Base-by-base conservation (phyloP, 2,329 filamentous ascomycete species). In the Fusarium piperis region DNA sequence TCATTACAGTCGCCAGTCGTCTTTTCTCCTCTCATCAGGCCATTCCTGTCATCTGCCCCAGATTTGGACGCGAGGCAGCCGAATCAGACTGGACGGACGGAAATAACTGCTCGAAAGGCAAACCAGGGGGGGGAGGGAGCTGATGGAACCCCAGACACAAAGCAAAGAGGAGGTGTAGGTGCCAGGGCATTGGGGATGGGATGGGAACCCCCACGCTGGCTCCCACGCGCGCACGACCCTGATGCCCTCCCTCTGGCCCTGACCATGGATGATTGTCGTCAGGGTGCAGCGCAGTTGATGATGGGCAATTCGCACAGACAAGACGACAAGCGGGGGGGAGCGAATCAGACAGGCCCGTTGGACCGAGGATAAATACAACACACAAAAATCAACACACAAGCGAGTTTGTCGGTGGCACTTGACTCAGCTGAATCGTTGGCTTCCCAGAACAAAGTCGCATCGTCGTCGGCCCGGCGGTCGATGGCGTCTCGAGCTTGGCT, bases 401-500 rank as follows among this genome's bases (percentile, higher is more conserved):
- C 26, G 46, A 53, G 48, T 30, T 30, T 8, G 30, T 33, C n/a
- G 28, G 48, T 53, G 55, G 46, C 33, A 44, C 65, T 48, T 73
- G 73, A 76, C 63, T 74, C 73, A 64, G 65, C 62, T 65, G 67
- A 69, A 59, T 71, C 68, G 53, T 61, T 65, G 46, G 60, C 38
- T 58, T 46, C 55, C 39, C 53, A 52, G 44, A 59, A 52, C 71
- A 44, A 67, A 39, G 48, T 59, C 55, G 51, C 38, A 53, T 63
- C 46, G 58, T 46, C 52, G 59, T 51, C 48, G 56, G 51, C 39
- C 61, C 60, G 64, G 60, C 26, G 51, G 26, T 41, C 26, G 38
- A 38, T 61, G 63, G 59, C 57, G 52, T 63, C 58, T 33, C 52
- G 32, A 57, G 53, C 59, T 62, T 52, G 64, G 57, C 60, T 62